Base-by-base conservation (phyloP, 2,329 filamentous ascomycete genomes). In the Tympanopsis confertula region DNA sequence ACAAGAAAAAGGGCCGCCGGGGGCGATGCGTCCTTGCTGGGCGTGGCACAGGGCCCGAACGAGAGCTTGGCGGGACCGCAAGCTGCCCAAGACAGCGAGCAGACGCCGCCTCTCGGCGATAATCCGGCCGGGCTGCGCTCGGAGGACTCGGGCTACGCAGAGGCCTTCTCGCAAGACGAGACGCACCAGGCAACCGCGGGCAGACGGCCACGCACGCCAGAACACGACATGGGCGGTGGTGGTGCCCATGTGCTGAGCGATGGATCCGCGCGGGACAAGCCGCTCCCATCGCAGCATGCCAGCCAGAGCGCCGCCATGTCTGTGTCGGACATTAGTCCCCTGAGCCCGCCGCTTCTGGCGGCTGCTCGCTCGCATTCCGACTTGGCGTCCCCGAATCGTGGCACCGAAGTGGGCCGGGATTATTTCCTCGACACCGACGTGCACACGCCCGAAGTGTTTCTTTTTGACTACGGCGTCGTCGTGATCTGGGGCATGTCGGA, bases 401-500 rank as follows among this genome's bases (percentile, higher is more conserved):
- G 57, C 14, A 55, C 56, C 7, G 7, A 7, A 14, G 7, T 15
- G 7, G 32, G 18, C 32, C 41, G 35, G 42, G 71, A 71, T 13
- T 69, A 74, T 4, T 84, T 94, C 54, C 85, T 95, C 44, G 87
- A 95, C 53, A 93, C 75, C 3, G 73, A 82, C 35, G 82, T 96
- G 3, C 86, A 95, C 58, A 94, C 84, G 1, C 88, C 91, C 0
- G 91, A 98, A 57, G 74, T 95, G 2, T 98, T 98, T 55, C 69
- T 96, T 12, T 98, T 96, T 52, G 86, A 95, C 54, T 98, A 98
- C 53, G 91, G 91, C 41, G 94, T 94, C 2, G 86, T 95, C 4
- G 91, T 98, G 13, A 88, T 96, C 55, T 98, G 91, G 91, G 91
- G 91, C 48, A 96, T 98, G 91, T 82, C 84, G 0, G 68, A 83